A percentile compares a stretch with the other conserved stretches of the same genome.
Conservation (phyloP, 2,329 filamentous ascomycete genomes). For the Venturiaceae sp. region DNA sequence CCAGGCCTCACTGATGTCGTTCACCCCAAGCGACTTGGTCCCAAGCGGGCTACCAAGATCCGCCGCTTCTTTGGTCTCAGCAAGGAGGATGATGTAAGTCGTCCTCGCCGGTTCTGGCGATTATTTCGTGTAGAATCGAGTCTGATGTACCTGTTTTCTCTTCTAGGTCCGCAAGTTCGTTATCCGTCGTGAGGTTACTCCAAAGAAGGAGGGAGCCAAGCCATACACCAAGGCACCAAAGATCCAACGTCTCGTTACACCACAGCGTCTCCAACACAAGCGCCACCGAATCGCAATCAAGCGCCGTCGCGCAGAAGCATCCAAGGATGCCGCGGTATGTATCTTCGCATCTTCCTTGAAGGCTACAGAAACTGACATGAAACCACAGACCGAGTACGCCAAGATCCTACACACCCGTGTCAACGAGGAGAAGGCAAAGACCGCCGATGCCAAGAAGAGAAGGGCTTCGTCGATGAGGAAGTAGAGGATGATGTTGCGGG, state of each 20-base stretch:
- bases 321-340: constrained; percentile 98
- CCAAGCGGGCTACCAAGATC: constrained; percentile 99
- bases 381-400: constrained; percentile 84
- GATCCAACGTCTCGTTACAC: constrained; percentile 99
- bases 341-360: constrained; percentile 4
- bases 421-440: constrained; percentile 87
- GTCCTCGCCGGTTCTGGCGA: constrained; percentile 60
- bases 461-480: constrained; percentile 88
- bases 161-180: constrained; percentile 96
- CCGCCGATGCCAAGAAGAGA: constrained; percentile 92
- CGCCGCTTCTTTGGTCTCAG: constrained; percentile 98
- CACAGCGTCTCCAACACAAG: constrained; percentile 99
- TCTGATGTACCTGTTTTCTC: constrained; percentile 30
- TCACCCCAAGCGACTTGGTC: constrained; percentile 97
- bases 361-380: constrained; percentile 24
- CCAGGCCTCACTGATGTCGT: constrained; percentile 96
- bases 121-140: constrained; percentile 33
- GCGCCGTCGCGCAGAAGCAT: constrained; percentile 91
- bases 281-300: constrained; percentile 96
- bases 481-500: constrained; percentile 29
- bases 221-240: constrained; percentile 99
- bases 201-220: constrained; percentile 95
- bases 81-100: constrained; percentile 99
- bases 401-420: constrained; percentile 96
- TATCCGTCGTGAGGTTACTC: constrained; percentile 95